These are phyloP conservation scores for Alternaria tenuissima DNA, from an alignment of 2,329 filamentous ascomycete genomes.

Conservation along the genomic window DNA sequence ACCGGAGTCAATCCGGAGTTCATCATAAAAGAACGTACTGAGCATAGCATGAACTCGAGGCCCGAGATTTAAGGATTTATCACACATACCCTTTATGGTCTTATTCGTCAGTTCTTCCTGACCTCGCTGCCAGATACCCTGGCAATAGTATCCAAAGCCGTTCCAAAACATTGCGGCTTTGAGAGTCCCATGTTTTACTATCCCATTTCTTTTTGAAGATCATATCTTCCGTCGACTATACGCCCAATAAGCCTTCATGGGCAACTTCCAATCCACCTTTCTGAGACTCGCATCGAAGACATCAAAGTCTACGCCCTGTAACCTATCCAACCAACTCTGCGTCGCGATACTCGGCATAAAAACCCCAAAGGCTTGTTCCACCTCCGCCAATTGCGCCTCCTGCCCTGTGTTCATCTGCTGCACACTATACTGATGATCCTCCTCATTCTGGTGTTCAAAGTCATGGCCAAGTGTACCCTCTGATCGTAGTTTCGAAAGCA, in stretches of 20 bases:
- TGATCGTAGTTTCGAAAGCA: slow-evolving; percentile 80
- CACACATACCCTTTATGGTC: no score
- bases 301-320: slow-evolving; percentile 87
- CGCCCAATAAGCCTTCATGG: slow-evolving; percentile 76
- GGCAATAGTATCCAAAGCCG: neutral
- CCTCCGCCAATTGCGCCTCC: slow-evolving; percentile 58
- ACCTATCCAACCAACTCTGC: slow-evolving; percentile 75
- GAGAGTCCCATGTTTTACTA: neutral
- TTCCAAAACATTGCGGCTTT: neutral
- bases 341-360: slow-evolving; percentile 83
- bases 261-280: slow-evolving; percentile 80
- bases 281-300: slow-evolving; percentile 71
- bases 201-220: neutral
- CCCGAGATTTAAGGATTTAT: no score
- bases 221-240: slow-evolving; percentile 62
- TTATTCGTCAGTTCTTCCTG: no score
- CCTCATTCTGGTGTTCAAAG: slow-evolving; percentile 86
- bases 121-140: neutral
- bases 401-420: slow-evolving; percentile 46
- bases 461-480: slow-evolving; percentile 82
- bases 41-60: no score
- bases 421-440: slow-evolving; percentile 65
- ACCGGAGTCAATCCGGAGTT: no score
- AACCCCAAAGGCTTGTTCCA: slow-evolving; percentile 77
- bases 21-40: no score